A percentile compares a stretch with the other conserved stretches of the same genome.
phyloP scores from a whole-genome alignment of 2,329 filamentous ascomycete genomes.

The Colletotrichum sp. region DNA sequence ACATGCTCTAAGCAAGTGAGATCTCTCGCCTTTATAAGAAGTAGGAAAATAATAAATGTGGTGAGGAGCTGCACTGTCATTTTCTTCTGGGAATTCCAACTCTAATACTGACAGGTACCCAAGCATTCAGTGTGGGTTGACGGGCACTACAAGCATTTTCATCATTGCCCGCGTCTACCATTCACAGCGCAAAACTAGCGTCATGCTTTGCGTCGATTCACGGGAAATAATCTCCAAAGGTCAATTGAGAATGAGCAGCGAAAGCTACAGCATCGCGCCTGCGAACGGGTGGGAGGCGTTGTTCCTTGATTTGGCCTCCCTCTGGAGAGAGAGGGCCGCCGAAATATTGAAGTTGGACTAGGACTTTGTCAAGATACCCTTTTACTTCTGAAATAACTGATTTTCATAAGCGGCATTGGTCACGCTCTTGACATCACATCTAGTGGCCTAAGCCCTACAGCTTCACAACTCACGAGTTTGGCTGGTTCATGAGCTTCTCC shows the following conservation, averaged over 20 bases:
- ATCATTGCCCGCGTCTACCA: no score
- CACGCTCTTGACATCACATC: background rate
- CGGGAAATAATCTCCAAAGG: rapidly evolving
- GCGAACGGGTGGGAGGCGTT: no score
- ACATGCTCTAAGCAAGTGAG: background rate
- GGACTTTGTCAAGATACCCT: no score
- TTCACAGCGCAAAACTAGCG: no score
- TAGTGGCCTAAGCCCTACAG: background rate
- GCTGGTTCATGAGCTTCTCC: background rate
- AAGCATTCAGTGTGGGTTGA: no score
- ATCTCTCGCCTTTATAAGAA: rapidly evolving
- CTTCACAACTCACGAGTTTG: background rate
- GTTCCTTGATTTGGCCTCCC: no score
- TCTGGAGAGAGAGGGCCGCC: no score
- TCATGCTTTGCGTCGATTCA: background rate
- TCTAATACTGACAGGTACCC: background rate
- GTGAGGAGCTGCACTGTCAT: background rate
- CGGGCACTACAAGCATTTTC: no score
- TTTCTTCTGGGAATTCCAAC: background rate
- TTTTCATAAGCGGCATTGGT: no score
- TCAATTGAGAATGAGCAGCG: rapidly evolving
- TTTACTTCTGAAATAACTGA: no score
- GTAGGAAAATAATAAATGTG: rapidly evolving
- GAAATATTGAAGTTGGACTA: rapidly evolving
- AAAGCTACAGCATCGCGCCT: background rate